Percentiles rank a stretch among this genome's conserved stretches.
Conservation (phyloP, 225 moss, liverwort and hornwort genomes). For the Neckera pumila region DNA sequence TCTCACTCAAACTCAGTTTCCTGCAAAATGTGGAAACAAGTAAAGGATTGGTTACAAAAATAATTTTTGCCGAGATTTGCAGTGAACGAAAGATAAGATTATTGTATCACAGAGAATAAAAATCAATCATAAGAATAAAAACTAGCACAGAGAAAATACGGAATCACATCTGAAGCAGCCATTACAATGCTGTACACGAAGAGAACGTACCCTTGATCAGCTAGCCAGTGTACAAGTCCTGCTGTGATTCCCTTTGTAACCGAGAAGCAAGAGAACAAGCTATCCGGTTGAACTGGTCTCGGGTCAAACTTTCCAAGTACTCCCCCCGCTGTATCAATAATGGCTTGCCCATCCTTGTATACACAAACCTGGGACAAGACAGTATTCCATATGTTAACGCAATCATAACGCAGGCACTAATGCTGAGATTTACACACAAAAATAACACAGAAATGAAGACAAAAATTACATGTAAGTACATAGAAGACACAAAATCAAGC, state of each 20-base stretch:
- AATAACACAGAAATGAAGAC: neutral
- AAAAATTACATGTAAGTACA: neutral
- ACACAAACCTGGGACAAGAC: conserved; percentile 64
- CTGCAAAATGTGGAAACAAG: conserved; percentile 20
- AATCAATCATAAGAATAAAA: neutral
- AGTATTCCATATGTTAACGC: neutral
- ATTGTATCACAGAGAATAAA: neutral
- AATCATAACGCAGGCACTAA: too few species aligned
- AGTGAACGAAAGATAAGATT: neutral
- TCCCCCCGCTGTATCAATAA: conserved; percentile 86
- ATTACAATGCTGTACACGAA: neutral
- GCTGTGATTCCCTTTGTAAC: conserved; percentile 85
- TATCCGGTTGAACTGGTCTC: conserved; percentile 88
- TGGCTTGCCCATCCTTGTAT: conserved; percentile 77
- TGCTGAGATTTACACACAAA: neutral
- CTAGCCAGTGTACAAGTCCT: conserved; percentile 84
- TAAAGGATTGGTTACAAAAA: neutral
- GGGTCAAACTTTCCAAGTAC: conserved; percentile 93
- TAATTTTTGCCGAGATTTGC: neutral
- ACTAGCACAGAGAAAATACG: neutral
- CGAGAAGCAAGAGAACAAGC: conserved; percentile 87
- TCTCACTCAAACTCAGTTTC: conserved; percentile 63
- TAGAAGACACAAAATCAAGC: neutral
- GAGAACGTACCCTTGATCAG: conserved; percentile 66
- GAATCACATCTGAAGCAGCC: neutral